Evolutionary conservation across 2,329 filamentous ascomycete species (phyloP).

Genomic region (Scedosporium minutisporum): DNA sequence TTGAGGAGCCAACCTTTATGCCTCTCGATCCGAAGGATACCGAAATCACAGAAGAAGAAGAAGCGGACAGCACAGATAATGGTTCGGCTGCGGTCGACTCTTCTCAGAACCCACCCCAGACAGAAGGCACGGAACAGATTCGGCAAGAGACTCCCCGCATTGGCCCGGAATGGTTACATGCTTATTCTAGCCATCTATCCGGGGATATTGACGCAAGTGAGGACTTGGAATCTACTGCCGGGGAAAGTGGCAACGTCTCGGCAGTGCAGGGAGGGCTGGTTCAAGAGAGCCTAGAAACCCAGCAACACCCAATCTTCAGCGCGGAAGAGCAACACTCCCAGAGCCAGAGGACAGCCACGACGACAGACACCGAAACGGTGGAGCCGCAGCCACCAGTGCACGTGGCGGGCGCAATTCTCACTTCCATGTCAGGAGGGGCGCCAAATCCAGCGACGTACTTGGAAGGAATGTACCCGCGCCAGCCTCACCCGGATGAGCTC

Average conservation of each 20-base stretch:
- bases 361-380: not conserved
- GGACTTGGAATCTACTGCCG: not conserved
- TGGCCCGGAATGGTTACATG: not conserved
- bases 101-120: no score
- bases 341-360: not conserved
- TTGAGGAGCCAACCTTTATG: conserved; percentile 1
- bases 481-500: not conserved
- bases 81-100: no score
- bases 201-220: not conserved
- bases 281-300: not conserved
- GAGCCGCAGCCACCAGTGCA: not conserved
- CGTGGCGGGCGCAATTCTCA: not conserved
- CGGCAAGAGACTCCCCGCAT: no score
- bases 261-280: not conserved
- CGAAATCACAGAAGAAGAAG: no score
- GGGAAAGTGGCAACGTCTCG: not conserved
- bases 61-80: no score
- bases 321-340: not conserved
- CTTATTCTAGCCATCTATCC: not conserved
- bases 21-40: not conserved
- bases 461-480: not conserved
- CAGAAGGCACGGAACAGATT: no score
- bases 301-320: not conserved
- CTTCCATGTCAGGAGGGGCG: not conserved
- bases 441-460: not conserved